phyloP scores from a whole-genome alignment of 305 asterid genomes.

The Solanum hybrid region DNA sequence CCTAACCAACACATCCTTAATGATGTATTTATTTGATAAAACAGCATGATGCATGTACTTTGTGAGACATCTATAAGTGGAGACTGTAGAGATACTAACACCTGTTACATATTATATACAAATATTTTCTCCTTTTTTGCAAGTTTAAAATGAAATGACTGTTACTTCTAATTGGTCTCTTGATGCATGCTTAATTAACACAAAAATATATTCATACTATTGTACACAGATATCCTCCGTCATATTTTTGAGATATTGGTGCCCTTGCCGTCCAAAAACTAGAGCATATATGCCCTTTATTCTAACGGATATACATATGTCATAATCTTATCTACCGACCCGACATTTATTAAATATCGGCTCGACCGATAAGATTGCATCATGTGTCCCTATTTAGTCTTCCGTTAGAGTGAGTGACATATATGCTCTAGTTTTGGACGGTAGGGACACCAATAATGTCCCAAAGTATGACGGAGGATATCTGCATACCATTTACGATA shows the following conservation, averaged over 20 bases:
- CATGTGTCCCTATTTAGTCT: too few species aligned
- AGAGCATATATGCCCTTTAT: too few species aligned
- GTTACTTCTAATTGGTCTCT: background rate
- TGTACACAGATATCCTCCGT: too few species aligned
- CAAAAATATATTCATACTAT: background rate
- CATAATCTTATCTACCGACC: too few species aligned
- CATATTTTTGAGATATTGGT: too few species aligned
- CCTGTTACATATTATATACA: background rate
- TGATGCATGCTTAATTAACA: background rate
- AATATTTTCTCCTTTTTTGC: background rate
- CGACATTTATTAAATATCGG: too few species aligned
- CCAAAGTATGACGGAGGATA: too few species aligned
- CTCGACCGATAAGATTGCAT: too few species aligned
- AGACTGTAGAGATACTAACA: background rate
- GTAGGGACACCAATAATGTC: background rate
- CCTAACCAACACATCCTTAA: background rate
- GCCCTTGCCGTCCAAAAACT: accelerated
- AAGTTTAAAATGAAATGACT: background rate
- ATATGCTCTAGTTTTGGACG: too few species aligned
- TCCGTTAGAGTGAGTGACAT: background rate
- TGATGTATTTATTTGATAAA: background rate
- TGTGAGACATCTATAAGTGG: background rate
- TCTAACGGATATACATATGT: too few species aligned
- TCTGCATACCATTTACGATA: too few species aligned
- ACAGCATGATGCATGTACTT: background rate